Evolutionary conservation across 495 filamentous ascomycete species (phyloP), one percentile per base, ranked within the genome.

Genomic region (Lepraria neglecta): DNA sequence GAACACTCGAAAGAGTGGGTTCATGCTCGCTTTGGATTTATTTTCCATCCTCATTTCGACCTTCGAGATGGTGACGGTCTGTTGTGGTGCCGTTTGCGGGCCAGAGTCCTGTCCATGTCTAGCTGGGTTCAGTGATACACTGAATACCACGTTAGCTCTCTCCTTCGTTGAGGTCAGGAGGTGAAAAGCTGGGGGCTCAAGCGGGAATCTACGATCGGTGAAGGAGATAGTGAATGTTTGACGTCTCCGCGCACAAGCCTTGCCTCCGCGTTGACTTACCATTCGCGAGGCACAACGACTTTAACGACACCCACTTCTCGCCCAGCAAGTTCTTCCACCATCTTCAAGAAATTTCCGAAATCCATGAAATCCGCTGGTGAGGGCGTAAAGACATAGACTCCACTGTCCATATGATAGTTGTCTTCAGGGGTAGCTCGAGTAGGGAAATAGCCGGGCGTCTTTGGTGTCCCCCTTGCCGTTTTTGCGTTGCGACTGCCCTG

Each of bases 271-370:
- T 9, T 46, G 15, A 46, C 30, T 24, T 17, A 48, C 56, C 43
- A 48, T 27, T 38, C 28, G 3, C 19, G 21, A 45, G 56, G 56
- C n/a, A 58, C 7, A 19, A 58, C 11, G 6, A 33, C 44, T 21
- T 58, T 58, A 24, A 48, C 42, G 6, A 38, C 42, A n/a, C 56
- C 56, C 7, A 28, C 14, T 15, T 46, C 14, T n/a, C 56, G 40
- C 19, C 30, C 43, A 6, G 30, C 57, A 6, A 59, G n/a, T 2
- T 59, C 57, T 47, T 59, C 45, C 9, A 35, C 31, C 7, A 24
- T 19, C 27, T 24, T 59, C 31, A 59, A 38, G 31, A 47, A 59
- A 21, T 38, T n/a, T 3, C 3, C 12, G 19, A 59, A 59, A n/a
- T 50, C 30, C 12, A 0, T 11, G 45, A 50, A 30, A 15, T 21